A percentile compares a stretch with the other conserved stretches of the same genome.
These are phyloP conservation scores for Pseudogymnoascus sp. DNA, from an alignment of 2,329 filamentous ascomycete species.

Conservation along the genomic window DNA sequence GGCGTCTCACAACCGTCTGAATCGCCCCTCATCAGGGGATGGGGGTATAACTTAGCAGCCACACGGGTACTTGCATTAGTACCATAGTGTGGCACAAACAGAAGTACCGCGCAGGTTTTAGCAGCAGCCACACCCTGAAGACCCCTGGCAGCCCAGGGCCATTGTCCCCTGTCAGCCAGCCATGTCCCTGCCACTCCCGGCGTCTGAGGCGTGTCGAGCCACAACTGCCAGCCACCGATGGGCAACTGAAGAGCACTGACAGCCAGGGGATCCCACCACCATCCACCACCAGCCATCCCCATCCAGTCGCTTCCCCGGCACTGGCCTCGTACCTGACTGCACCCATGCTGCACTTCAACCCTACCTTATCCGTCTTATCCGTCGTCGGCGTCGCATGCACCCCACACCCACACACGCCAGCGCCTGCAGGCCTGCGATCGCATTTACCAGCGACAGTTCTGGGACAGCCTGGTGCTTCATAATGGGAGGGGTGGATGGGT, in stretches of 20 bases:
- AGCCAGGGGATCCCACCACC: background rate
- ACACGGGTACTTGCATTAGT: background rate
- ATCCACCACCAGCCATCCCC: background rate
- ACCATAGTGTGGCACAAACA: background rate
- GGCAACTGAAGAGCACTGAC: background rate
- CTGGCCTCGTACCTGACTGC: background rate
- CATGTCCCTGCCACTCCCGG: background rate
- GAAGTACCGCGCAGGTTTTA: background rate
- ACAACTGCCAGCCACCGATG: background rate
- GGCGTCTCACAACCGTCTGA: slow-evolving; percentile 2
- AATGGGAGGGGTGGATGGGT: background rate
- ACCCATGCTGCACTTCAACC: background rate
- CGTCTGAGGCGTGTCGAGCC: background rate
- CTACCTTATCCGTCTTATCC: background rate
- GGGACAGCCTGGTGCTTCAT: slow-evolving; percentile 7
- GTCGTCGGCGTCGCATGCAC: background rate
- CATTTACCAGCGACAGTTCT: slow-evolving; percentile 9
- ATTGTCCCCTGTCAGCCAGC: background rate
- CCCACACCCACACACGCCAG: background rate
- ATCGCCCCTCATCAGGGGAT: slow-evolving; percentile 1
- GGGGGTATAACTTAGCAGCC: background rate
- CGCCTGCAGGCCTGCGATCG: background rate
- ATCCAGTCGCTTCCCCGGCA: background rate
- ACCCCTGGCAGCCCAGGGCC: background rate
- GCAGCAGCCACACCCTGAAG: background rate